Conservation (phyloP, 345 rosid genomes). For the Conringia planisiliqua region DNA sequence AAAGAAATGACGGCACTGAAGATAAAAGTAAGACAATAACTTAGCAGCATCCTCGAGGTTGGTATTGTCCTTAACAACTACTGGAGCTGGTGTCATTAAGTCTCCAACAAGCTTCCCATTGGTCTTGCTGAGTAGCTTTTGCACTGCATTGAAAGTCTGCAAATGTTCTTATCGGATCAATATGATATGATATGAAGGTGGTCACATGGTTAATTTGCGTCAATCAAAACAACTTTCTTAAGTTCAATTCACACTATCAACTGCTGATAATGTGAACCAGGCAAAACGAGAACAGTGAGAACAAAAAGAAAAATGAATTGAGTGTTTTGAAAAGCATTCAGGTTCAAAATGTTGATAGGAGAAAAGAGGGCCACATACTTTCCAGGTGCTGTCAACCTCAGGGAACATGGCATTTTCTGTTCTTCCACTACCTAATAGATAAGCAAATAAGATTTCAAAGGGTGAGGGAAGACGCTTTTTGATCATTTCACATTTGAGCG, state of each 20-base stretch:
- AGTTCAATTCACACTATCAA: not conserved
- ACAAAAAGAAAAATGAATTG: not conserved
- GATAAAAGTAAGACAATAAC: slow-evolving; percentile 35
- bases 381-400: slow-evolving; percentile 93
- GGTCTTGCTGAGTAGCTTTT: slow-evolving; percentile 80
- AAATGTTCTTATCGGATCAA: slow-evolving; percentile 7
- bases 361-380: slow-evolving; percentile 53
- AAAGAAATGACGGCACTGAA: slow-evolving; percentile 5
- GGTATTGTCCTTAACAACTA: slow-evolving; percentile 74
- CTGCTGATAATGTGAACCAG: slow-evolving; percentile 19
- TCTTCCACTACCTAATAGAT: slow-evolving; percentile 49
- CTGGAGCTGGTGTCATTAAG: slow-evolving; percentile 83
- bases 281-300: not conserved
- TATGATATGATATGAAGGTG: not conserved
- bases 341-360: slow-evolving; percentile 11
- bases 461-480: slow-evolving; percentile 15
- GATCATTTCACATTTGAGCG: slow-evolving; percentile 28
- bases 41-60: slow-evolving; percentile 94
- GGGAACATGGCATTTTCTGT: slow-evolving; percentile 81
- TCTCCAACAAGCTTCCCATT: slow-evolving; percentile 84
- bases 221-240: slow-evolving; percentile 1
- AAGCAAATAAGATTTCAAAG: slow-evolving; percentile 5
- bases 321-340: slow-evolving; percentile 29
- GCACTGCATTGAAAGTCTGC: slow-evolving; percentile 87
- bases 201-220: not conserved